Conservation (phyloP, 441 rosid genomes). For the Aleurites moluccanus region DNA sequence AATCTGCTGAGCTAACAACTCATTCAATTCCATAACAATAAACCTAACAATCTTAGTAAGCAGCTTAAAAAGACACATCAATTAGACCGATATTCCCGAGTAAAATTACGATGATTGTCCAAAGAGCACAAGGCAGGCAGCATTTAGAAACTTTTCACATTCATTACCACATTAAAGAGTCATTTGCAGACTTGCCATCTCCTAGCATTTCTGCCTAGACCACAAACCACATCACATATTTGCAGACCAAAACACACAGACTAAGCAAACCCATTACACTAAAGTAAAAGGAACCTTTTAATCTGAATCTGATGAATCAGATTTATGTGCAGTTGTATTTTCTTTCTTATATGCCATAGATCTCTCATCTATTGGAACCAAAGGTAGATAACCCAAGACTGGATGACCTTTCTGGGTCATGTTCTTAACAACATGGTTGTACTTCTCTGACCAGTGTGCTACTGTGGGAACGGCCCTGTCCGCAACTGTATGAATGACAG, state of each 20-base stretch:
- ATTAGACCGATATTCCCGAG: no score
- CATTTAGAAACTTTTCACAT: conserved; percentile 11
- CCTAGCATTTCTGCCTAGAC: conserved; percentile 6
- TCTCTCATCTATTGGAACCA: conserved; percentile 70
- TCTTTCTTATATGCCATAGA: conserved; percentile 45
- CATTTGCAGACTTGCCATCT: conserved; percentile 15
- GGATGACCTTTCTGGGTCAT: conserved; percentile 58
- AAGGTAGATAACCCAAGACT: conserved; percentile 51
- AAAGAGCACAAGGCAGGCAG: not conserved
- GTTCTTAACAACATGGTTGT: conserved; percentile 46
- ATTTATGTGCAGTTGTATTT: conserved; percentile 20
- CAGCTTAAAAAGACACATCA: no score
- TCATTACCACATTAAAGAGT: not conserved
- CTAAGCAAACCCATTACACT: not conserved
- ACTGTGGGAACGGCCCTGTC: conserved; percentile 56
- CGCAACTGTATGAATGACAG: conserved; percentile 49
- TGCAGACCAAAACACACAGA: conserved; percentile 3
- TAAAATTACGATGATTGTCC: no score
- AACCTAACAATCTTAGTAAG: no score
- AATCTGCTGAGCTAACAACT: no score
- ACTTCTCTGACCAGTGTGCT: conserved; percentile 48
- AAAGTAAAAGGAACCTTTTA: not conserved
- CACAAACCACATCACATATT: not conserved
- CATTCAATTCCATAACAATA: no score
- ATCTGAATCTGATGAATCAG: conserved; percentile 46